phyloP scores from a whole-genome alignment of 768 basidiomycete genomes.

The Pleurotus giganteus region DNA sequence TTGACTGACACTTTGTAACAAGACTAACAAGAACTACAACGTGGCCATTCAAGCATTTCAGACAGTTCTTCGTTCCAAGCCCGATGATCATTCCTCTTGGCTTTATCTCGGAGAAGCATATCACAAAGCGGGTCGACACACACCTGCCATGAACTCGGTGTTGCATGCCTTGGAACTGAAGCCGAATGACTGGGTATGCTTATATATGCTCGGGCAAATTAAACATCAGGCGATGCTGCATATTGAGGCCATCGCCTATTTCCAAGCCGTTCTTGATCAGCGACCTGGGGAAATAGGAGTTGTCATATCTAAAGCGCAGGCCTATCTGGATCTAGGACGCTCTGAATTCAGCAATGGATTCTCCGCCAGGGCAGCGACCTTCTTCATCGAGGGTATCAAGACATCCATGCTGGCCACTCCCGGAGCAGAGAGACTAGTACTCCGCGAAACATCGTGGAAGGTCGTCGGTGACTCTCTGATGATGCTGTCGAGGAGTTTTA shows the following conservation, averaged over 20 bases:
- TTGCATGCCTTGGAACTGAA: slow-evolving; percentile 68
- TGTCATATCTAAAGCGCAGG: slow-evolving; percentile 65
- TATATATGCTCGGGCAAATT: slow-evolving; percentile 83
- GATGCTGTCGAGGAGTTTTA: slow-evolving; percentile 53
- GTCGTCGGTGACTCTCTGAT: slow-evolving; percentile 72
- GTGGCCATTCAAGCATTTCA: slow-evolving; percentile 84
- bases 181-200: slow-evolving; percentile 79
- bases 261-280: slow-evolving; percentile 51
- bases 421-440: slow-evolving; percentile 49
- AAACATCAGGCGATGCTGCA: slow-evolving; percentile 75
- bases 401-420: slow-evolving; percentile 47
- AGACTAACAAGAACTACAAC: slow-evolving; percentile 69
- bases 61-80: slow-evolving; percentile 76
- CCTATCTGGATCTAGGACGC: slow-evolving; percentile 69
- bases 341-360: slow-evolving; percentile 70
- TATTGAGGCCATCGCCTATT: slow-evolving; percentile 68
- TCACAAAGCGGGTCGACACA: slow-evolving; percentile 80
- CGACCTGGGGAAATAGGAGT: slow-evolving; percentile 73
- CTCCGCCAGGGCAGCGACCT: slow-evolving; percentile 66
- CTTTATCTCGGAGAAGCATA: slow-evolving; percentile 91
- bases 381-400: slow-evolving; percentile 61
- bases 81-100: slow-evolving; percentile 83
- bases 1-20: slow-evolving; percentile 5
- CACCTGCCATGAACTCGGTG: slow-evolving; percentile 87
- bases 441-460: slow-evolving; percentile 83